Base-by-base conservation (phyloP, 495 filamentous ascomycete genomes). In the Penicillium fimorum region DNA sequence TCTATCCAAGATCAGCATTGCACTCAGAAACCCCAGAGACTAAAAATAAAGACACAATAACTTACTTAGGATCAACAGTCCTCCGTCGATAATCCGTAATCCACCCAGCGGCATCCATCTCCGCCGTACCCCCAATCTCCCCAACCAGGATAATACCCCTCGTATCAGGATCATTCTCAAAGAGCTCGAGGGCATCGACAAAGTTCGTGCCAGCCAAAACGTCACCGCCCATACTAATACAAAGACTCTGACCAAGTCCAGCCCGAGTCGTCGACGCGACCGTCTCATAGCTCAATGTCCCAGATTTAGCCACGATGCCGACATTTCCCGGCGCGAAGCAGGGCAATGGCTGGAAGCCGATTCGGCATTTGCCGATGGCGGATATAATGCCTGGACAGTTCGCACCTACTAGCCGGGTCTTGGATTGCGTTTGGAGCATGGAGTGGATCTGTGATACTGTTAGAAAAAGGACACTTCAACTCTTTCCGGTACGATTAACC, bases 321-420 rank as follows among this genome's bases (percentile, higher is more conserved):
- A 97, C 78, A 50, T 82, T 77, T 0, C 92, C 91, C 0, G 89
- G 84, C 1, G 75, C 66, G 51, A 94, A 94, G 47, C 84, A 90
- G 0, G 87, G 83, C 24, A 94, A 70, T 0, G 92, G 92, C 68
- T 95, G 90, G 65, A 96, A 94, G 0, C 91, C 90, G 62, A 95
- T 92, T 40, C 91, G 84, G 63, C 91, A 96, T 63, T 80, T 85
- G 0, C 87, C 89, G 45, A 87, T 81, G 0, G 89, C 83, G 17
- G 92, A 92, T 41, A 96, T 93, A 50, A 96, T 94, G 0, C 92
- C 91, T 0, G 92, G 90, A 17, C 86, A 88, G 63, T 96, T 96
- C 4, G 92, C 86, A 10, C 92, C 92, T 3, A 96, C 87, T 0
- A 96, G 79, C 33, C 91, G 80, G 4, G 86, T 92, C 58, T 81